These are phyloP conservation scores for Phytopythium aichiense DNA, from an alignment of 352 stramenopile species.

Conservation along the genomic window DNA sequence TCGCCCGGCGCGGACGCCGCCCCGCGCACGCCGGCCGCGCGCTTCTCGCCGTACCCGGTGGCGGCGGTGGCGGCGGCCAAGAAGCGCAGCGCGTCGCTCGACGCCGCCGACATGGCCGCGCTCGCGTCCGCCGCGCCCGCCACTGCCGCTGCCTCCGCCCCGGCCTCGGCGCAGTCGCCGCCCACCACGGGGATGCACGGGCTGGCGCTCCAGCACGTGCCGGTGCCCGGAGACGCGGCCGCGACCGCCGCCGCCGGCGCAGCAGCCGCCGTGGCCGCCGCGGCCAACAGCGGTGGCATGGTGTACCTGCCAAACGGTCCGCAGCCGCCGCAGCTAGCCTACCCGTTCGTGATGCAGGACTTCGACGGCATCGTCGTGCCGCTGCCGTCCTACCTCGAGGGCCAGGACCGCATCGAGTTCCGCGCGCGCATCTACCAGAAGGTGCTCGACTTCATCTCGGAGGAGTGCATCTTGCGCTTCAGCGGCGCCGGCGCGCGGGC, in stretches of 20 bases:
- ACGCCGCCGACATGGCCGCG: slow-evolving; percentile 6
- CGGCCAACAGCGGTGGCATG: slow-evolving; percentile 14
- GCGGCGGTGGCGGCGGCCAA: background rate
- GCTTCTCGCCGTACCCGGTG: slow-evolving; percentile 24
- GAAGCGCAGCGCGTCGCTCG: background rate
- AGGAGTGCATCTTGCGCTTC: slow-evolving; percentile 68
- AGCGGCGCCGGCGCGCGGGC: slow-evolving; percentile 15
- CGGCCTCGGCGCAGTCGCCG: background rate
- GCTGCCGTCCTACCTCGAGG: slow-evolving; percentile 68
- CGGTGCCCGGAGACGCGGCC: background rate
- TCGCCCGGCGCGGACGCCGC: background rate
- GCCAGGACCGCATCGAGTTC: slow-evolving; percentile 68
- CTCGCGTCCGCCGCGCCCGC: background rate
- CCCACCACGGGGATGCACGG: slow-evolving; percentile 7
- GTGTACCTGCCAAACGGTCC: slow-evolving; percentile 43
- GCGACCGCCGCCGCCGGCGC: background rate
- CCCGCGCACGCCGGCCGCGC: slow-evolving; percentile 1
- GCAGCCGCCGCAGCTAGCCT: slow-evolving; percentile 47
- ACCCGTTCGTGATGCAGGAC: slow-evolving; percentile 57
- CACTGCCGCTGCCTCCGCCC: background rate
- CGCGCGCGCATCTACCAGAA: slow-evolving; percentile 80
- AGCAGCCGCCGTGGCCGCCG: background rate
- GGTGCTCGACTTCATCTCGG: slow-evolving; percentile 78
- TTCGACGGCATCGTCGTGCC: slow-evolving; percentile 81
- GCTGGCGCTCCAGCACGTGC: slow-evolving; percentile 3